Base-by-base conservation (phyloP, 169 alveolate genomes). In the Besnoitia besnoiti region DNA sequence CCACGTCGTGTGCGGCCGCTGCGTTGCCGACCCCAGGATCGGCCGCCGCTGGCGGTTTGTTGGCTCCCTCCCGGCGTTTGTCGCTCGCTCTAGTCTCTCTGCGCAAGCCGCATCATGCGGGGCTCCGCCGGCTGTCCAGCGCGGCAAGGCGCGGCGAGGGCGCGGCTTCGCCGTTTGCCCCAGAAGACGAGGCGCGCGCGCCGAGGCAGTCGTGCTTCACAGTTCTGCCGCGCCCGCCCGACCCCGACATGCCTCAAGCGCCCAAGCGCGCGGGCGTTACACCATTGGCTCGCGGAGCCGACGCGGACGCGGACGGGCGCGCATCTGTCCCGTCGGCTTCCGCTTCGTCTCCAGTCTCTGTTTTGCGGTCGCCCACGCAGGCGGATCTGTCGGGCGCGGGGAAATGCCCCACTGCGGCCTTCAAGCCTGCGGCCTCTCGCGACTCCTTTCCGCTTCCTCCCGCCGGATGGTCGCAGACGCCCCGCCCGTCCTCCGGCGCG, bases 401-500 rank as follows among this genome's bases (percentile, higher is more conserved):
- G 82, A 19, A 16, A 19, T 3, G n/a, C 8, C 87, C 59, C 1
- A 10, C 50, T 39, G 59, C 59, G 8, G 61, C 87, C 59, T 77
- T 77, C 59, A 77, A 44, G 8, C 40, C 55, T 0, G 59, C 49
- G 37, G 0, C 87, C 40, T 24, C 87, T 4, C 21, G 35, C 3
- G 87, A 77, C 37, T 37, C 87, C 3, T 77, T 77, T 37, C 87
- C 87, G 12, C 30, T 76, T 16, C 85, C 50, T 8, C 85, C 37
- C 37, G 8, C 77, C 40, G 8, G 12, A 19, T 61, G 10, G 33
- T 7, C 21, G 77, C 77, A 7, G 7, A 7, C 59, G 7, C 16
- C 59, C 7, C 59, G 16, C 59, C 24, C 59, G 7, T 49, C 59
- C 16, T 49, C 59, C 16, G 59, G 7, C 24, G 59, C 59, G 59